Evolutionary conservation across 176 grass and related monocot genomes (phyloP).

Genomic region (Musa acuminata): DNA sequence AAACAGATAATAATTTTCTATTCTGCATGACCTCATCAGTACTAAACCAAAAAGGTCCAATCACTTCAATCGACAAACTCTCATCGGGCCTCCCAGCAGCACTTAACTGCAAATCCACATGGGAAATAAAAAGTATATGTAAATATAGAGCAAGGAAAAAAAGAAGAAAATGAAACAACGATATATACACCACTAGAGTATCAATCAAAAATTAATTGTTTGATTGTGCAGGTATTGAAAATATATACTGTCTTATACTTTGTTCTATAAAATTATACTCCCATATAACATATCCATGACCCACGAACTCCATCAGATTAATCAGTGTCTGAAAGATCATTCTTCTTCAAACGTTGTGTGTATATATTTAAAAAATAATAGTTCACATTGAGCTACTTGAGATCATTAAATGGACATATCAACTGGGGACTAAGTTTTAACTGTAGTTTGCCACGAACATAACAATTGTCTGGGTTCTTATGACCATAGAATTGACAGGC

Average conservation of each 20-base stretch:
- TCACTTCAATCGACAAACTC: conserved; percentile 71
- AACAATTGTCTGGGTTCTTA: neutral
- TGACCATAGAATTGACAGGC: no score
- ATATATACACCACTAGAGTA: neutral
- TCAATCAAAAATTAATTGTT: neutral
- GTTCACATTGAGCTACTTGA: neutral
- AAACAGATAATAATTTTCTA: conserved; percentile 58
- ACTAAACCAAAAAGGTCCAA: conserved; percentile 60
- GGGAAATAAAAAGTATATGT: conserved; percentile 22
- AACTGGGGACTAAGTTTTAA: neutral
- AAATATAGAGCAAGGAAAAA: neutral
- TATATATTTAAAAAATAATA: no score
- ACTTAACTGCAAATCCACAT: conserved; percentile 54
- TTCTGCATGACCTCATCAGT: conserved; percentile 45
- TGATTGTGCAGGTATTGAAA: no score
- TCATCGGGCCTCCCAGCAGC: conserved; percentile 92
- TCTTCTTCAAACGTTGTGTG: no score
- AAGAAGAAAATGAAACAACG: neutral
- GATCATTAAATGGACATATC: neutral
- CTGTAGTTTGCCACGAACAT: neutral
- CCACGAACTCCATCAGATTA: no score
- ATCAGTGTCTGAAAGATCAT: no score
- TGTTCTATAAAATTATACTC: no score
- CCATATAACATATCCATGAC: no score
- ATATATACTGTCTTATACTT: no score